Base-by-base conservation (phyloP, 768 basidiomycete genomes). In the Symmetrospora coprosmae region DNA sequence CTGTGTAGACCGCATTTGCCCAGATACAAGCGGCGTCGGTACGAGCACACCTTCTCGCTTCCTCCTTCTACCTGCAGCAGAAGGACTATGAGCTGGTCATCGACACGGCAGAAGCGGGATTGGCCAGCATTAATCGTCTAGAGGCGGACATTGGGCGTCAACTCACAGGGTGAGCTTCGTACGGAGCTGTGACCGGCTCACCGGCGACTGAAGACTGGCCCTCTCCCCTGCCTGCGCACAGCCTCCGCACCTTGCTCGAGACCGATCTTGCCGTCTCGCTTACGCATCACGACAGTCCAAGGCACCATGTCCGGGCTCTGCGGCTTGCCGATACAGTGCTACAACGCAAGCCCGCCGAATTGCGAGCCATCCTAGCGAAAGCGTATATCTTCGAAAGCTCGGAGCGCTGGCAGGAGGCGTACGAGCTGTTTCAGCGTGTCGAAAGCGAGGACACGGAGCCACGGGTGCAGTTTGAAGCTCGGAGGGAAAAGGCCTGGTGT, bases 401-500 rank as follows among this genome's bases (percentile, higher is more conserved):
- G 1, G 73, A 74, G 11, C 77, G 80, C 46, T 96, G 87, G 86
- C 66, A 73, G 1, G 81, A 82, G 19, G 87, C 90, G 1, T 75
- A 75, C 17, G 66, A 70, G 4, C 62, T 81, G 1, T 96, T 94
- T 72, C 73, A 77, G 19, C 74, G 74, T 59, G 83, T 87, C 9
- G 69, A 75, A 1, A 73, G 75, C 19, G 66, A 47, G 8, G 69
- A 45, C 4, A 61, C 66, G 19, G 62, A 63, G 37, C 65, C 52
- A 61, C 28, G 47, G 21, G 17, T 76, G 39, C 19, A 78, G 3
- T 62, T 84, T 14, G 81, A 84, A 43, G 84, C 87, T 0, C 75
- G 74, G 62, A 89, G 92, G 68, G 91, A 96, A 69, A 71, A 76
- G 13, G 87, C 84, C 0, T 97, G 94, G 94, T 89, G 88, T 71